Percentiles rank a stretch among this genome's conserved stretches.
These are phyloP conservation scores for Odontarrhena argentea DNA, from an alignment of 345 rosid species.

Conservation along the genomic window DNA sequence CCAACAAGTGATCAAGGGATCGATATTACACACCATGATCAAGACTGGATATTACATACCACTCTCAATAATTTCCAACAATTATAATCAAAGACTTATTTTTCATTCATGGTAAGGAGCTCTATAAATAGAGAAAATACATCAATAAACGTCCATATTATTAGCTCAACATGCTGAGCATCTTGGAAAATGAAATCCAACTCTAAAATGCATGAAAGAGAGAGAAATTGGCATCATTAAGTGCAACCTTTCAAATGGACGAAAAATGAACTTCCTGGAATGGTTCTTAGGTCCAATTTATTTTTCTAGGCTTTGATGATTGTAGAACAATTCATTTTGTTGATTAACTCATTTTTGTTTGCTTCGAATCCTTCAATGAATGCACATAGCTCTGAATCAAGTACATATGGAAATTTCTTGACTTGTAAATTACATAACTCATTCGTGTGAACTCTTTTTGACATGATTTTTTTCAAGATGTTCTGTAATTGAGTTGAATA, in stretches of 20 bases:
- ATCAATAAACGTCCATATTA: neutral
- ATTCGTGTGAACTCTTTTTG: too few species aligned
- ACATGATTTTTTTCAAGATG: too few species aligned
- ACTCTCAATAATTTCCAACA: neutral
- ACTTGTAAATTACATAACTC: neutral
- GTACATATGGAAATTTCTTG: neutral
- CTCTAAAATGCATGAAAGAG: neutral
- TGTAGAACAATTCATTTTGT: neutral
- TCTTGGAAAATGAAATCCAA: neutral
- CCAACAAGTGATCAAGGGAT: too few species aligned
- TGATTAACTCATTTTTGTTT: neutral
- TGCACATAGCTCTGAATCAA: neutral
- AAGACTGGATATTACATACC: neutral
- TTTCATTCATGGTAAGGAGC: neutral
- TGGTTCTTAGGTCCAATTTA: too few species aligned
- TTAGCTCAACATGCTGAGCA: neutral
- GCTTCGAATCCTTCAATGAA: neutral
- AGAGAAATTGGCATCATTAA: neutral
- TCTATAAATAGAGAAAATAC: neutral
- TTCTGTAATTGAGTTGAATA: too few species aligned
- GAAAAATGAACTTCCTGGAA: neutral
- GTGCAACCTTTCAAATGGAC: neutral
- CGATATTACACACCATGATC: too few species aligned
- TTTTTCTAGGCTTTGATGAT: neutral
- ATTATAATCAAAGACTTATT: neutral